Base-by-base conservation (phyloP, 2,329 filamentous ascomycete species). In the Fusarium nodosum region DNA sequence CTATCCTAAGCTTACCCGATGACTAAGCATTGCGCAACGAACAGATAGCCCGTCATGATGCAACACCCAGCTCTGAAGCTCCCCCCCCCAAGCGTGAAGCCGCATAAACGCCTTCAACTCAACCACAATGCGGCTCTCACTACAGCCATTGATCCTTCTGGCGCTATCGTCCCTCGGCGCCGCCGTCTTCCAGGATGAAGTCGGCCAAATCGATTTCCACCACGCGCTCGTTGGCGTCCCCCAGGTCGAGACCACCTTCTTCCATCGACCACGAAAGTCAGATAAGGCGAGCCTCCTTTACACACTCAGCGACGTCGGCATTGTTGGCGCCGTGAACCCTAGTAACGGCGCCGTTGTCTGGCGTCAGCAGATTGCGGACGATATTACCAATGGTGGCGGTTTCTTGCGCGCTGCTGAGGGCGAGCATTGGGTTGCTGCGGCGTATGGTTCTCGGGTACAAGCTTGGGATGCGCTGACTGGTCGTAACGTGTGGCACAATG, bases 231-330 rank as follows among this genome's bases (percentile, higher is more conserved):
- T 99, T 75, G 96, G 96, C 76, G 82, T 93, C 38, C 94, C 96
- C 56, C 91, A 91, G 78, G 84, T 88, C 78, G 88, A 93, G 68
- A 92, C 93, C 65, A 97, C 95, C 73, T 97, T 98, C 86, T 98
- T 98, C 88, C 93, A 97, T 82, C 91, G 90, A 73, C 95, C 96
- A 39, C 87, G 91, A 75, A 86, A 88, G 67, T 88, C 90, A 72
- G 94, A 95, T 67, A 93, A 93, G 79, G 94, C 94, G 36, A 95
- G 93, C 56, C 86, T 99, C 38, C 86, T 99, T 54, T 99, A 97
- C 79, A 97, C 96, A 0, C 83, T 98, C 45, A 97, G 93, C 69
- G 93, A 97, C 60, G 86, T 94, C 50, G 89, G 90, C 38, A 87
- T 97, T 3, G 81, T 99, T 20, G 96, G 93, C 50, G 95, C 95